phyloP scores from a whole-genome alignment of 768 basidiomycete genomes.

The Suillus placidus region DNA sequence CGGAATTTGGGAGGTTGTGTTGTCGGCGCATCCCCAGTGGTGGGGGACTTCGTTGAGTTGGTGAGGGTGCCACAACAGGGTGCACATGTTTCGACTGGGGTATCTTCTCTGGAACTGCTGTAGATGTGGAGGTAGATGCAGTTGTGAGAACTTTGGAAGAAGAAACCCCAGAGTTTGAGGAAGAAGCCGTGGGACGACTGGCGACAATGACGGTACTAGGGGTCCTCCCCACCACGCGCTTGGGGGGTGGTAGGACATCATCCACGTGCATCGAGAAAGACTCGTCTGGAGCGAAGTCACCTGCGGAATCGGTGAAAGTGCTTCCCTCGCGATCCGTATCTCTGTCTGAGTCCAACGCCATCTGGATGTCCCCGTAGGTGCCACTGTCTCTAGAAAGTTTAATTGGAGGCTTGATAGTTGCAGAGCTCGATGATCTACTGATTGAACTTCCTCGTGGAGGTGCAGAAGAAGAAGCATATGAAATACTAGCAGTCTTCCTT shows the following conservation, averaged over 20 bases:
- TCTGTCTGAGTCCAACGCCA: background rate
- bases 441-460: background rate
- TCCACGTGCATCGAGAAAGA: conserved; percentile 5
- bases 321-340: background rate
- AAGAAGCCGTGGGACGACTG: too few relatives aligned
- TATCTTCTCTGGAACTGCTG: background rate
- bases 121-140: background rate
- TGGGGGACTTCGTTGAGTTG: conserved; percentile 21
- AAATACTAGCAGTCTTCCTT: background rate
- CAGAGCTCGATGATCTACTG: background rate
- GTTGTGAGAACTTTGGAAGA: background rate
- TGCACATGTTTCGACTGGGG: background rate
- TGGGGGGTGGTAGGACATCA: background rate
- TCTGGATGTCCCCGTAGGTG: background rate
- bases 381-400: background rate
- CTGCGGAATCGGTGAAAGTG: background rate
- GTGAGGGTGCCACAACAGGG: background rate
- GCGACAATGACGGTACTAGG: background rate
- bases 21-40: conserved; percentile 33
- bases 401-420: background rate
- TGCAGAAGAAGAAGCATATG: background rate
- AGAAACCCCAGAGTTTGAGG: background rate
- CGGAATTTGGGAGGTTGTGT: background rate
- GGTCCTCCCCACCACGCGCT: background rate
- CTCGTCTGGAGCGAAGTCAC: background rate